Evolutionary conservation across 2,329 filamentous ascomycete species (phyloP).

Genomic region (Hirsutella rhossiliensis): DNA sequence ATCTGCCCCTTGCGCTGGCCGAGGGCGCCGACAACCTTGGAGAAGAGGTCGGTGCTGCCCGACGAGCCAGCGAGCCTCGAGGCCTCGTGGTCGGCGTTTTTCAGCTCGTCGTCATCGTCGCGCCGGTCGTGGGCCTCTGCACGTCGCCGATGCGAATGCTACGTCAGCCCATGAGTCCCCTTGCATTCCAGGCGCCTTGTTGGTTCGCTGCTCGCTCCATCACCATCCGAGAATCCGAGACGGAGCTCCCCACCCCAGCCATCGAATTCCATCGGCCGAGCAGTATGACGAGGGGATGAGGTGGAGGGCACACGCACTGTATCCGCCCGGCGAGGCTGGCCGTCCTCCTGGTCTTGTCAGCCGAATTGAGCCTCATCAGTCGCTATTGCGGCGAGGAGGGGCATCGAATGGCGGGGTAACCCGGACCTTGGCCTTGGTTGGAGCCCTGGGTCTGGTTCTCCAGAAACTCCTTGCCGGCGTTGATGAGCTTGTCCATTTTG

Average conservation of each 20-base stretch:
- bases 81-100: slow-evolving; percentile 35
- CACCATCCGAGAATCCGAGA: too few species aligned
- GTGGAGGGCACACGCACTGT: slow-evolving; percentile 6
- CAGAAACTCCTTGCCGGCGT: slow-evolving; percentile 24
- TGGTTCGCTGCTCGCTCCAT: too few species aligned
- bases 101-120: slow-evolving; percentile 13
- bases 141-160: background rate
- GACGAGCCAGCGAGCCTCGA: slow-evolving; percentile 31
- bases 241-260: too few species aligned
- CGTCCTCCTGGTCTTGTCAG: slow-evolving; percentile 1
- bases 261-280: too few species aligned
- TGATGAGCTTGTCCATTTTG: slow-evolving; percentile 27
- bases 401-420: background rate
- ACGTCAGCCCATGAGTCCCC: background rate
- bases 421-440: slow-evolving; percentile 1
- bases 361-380: too few species aligned
- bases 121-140: background rate
- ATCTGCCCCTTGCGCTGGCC: slow-evolving; percentile 36
- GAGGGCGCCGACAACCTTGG: slow-evolving; percentile 32
- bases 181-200: too few species aligned
- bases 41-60: slow-evolving; percentile 36
- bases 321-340: slow-evolving; percentile 3
- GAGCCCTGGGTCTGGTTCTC: slow-evolving; percentile 12
- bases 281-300: too few species aligned
- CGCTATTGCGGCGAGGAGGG: too few species aligned